phyloP scores from a whole-genome alignment of 1,139 yeast species.

The Barnettozyma hawaiiensis region DNA sequence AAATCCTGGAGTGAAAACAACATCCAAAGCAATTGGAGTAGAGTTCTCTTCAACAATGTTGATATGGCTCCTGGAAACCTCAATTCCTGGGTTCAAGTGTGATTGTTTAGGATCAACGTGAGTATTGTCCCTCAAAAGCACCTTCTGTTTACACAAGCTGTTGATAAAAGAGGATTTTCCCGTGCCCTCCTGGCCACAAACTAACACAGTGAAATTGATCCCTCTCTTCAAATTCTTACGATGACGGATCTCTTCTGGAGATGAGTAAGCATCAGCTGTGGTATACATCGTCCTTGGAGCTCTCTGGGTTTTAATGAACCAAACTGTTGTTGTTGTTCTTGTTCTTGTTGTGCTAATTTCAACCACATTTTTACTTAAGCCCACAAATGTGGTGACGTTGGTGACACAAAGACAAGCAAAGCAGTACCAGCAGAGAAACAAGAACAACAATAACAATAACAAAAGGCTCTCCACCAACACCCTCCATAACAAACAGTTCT shows the following conservation, averaged over 20 bases:
- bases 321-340: too few relatives aligned
- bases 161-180: conserved; percentile 61
- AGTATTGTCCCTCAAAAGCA: conserved; percentile 16
- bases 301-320: not conserved
- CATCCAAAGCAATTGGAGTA: conserved; percentile 37
- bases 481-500: too few relatives aligned
- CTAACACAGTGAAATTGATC: conserved; percentile 50
- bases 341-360: not conserved
- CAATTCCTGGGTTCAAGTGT: conserved; percentile 26
- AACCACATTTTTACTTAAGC: not conserved
- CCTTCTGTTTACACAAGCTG: conserved; percentile 43
- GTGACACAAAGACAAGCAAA: too few relatives aligned
- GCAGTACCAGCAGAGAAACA: too few relatives aligned
- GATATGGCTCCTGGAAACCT: conserved; percentile 23
- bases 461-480: too few relatives aligned
- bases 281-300: not conserved
- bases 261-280: conserved; percentile 8
- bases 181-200: conserved; percentile 55
- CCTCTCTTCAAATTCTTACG: conserved; percentile 56
- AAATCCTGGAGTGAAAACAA: conserved; percentile 41
- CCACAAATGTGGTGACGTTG: too few relatives aligned
- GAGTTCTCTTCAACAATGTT: conserved; percentile 35
- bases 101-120: conserved; percentile 22
- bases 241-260: conserved; percentile 48
- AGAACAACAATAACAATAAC: too few relatives aligned